Base-by-base conservation (phyloP, 2,329 filamentous ascomycete genomes). In the Aspergillus proliferans region DNA sequence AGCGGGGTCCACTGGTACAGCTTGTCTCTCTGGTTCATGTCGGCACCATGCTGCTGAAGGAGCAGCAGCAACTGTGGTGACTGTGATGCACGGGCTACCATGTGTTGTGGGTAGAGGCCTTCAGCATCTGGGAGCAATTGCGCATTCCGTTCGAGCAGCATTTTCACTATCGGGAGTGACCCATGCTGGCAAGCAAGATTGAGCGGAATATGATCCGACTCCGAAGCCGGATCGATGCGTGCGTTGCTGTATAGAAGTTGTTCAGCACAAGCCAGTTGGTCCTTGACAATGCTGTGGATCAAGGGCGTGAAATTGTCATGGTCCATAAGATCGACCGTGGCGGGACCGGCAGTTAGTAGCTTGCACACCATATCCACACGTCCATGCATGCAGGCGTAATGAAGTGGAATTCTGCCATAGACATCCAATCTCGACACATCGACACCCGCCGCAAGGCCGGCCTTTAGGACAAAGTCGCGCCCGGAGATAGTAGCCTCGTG, bases 401-500 rank as follows among this genome's bases (percentile, higher is more conserved):
- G 93, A 33, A 98, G 73, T 22, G 93, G 91, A 52, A 95, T 87
- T 44, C 93, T 81, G 7, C 93, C 93, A 66, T 98, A 98, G 6
- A 96, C 91, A 71, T 98, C 93, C 2, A 86, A 87, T 46, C 87
- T 80, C 49, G 83, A 83, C 21, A 90, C 84, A 53, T 91, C 84
- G 30, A 96, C 89, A 4, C 81, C 83, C 42, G 80, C 83, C 1
- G 80, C 74, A n/a, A 98, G 74, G 3, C 87, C 91, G 55, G 86
- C 83, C 45, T 81, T 75, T 50, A 97, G 75, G 26, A 96, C 87
- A 58, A 87, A 85, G 8, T 80, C 73, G 61, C 91, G 91, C 18
- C 91, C 91, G 52, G 94, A 95, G 46, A 97, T 96, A 1, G 91
- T 86, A n/a, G 93, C 88, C 71, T 97, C 93, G 61, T 98, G 93